Evolutionary conservation across 768 basidiomycete species (phyloP).

Genomic region (Leccinum barrowsii): DNA sequence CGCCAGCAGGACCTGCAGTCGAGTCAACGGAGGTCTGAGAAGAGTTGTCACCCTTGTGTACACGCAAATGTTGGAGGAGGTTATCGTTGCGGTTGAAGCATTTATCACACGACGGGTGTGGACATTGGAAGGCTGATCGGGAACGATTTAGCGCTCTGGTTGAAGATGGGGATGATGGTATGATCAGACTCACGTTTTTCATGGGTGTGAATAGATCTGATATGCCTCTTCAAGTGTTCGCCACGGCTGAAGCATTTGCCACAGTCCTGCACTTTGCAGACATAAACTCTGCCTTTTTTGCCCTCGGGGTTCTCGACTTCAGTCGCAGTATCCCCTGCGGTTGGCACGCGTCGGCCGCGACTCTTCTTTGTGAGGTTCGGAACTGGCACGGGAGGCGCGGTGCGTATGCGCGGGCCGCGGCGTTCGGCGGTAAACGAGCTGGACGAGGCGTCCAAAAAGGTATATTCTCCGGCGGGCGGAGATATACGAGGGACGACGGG

Average conservation of each 20-base stretch:
- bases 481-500: slow-evolving; percentile 16
- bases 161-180: slow-evolving; percentile 14
- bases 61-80: slow-evolving; percentile 72
- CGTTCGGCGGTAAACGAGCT: slow-evolving; percentile 37
- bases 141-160: slow-evolving; percentile 19
- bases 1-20: slow-evolving; percentile 20
- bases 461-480: slow-evolving; percentile 32
- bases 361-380: slow-evolving; percentile 80
- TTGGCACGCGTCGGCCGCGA: slow-evolving; percentile 74
- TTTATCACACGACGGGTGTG: slow-evolving; percentile 63
- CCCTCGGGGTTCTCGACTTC: slow-evolving; percentile 29
- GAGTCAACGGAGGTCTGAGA: slow-evolving; percentile 34
- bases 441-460: slow-evolving; percentile 34
- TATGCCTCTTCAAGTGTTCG: slow-evolving; percentile 75
- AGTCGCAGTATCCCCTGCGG: slow-evolving; percentile 28
- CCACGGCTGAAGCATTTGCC: slow-evolving; percentile 71
- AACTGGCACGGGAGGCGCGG: slow-evolving; percentile 63
- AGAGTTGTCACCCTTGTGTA: slow-evolving; percentile 48
- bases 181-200: slow-evolving; percentile 62
- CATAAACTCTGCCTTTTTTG: slow-evolving; percentile 40
- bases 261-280: slow-evolving; percentile 67
- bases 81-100: slow-evolving; percentile 79
- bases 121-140: slow-evolving; percentile 67
- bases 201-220: slow-evolving; percentile 70
- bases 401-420: slow-evolving; percentile 49